These are phyloP conservation scores for Melocanna baccifera DNA, from an alignment of 176 grass and related monocot species.

Conservation along the genomic window DNA sequence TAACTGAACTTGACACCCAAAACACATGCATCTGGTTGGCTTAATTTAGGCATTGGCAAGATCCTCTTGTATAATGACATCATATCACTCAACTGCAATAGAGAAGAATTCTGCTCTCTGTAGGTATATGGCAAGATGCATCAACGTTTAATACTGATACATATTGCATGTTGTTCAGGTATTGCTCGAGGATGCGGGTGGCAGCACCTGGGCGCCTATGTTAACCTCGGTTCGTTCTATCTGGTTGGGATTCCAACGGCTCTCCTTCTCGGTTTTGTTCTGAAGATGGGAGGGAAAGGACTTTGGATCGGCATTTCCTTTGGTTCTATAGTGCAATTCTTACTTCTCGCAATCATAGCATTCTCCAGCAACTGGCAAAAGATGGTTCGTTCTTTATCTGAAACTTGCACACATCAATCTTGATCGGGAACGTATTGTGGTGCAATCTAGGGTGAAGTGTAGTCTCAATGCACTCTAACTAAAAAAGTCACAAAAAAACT, in stretches of 20 bases:
- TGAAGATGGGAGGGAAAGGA: constrained; percentile 67
- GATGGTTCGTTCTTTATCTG: constrained; percentile 46
- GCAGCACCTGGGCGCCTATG: constrained; percentile 86
- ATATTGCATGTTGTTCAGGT: constrained; percentile 32
- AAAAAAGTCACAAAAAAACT: too few species aligned
- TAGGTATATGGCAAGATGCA: background rate
- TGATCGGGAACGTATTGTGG: too few species aligned
- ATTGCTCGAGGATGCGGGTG: constrained; percentile 83
- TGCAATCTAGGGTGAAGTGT: too few species aligned
- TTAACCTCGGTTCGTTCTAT: constrained; percentile 83
- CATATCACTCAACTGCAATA: background rate
- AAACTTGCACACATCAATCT: background rate
- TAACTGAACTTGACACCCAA: background rate
- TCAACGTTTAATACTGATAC: background rate
- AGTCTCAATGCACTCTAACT: too few species aligned
- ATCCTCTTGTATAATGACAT: background rate
- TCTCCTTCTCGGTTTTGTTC: constrained; percentile 56
- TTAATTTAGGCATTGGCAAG: background rate
- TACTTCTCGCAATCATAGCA: constrained; percentile 56
- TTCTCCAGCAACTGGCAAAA: constrained; percentile 80
- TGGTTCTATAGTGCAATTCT: constrained; percentile 59
- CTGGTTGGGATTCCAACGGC: constrained; percentile 68
- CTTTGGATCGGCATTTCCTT: constrained; percentile 82
- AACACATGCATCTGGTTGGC: background rate
- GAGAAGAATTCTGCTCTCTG: background rate